Conservation (phyloP, 1,284 basidiomycete species). For the Sparassis latifolia region DNA sequence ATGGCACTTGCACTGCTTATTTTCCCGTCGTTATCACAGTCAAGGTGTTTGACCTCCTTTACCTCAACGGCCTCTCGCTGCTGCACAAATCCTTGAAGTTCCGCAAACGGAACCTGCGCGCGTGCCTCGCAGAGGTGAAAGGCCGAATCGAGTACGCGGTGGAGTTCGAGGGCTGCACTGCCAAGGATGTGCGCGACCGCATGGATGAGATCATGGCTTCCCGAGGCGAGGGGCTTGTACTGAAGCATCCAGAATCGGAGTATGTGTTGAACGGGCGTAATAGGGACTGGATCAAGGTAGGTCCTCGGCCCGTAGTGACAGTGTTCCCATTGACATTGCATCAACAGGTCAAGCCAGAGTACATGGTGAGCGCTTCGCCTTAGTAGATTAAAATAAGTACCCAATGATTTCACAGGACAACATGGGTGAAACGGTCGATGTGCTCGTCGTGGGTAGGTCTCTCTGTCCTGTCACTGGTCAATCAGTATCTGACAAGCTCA, state of each 20-base stretch:
- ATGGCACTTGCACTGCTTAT: not conserved
- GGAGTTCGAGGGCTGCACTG: slow-evolving; percentile 67
- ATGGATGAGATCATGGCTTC: slow-evolving; percentile 79
- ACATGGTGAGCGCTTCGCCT: slow-evolving; percentile 57
- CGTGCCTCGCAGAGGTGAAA: slow-evolving; percentile 55
- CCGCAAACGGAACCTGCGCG: slow-evolving; percentile 64
- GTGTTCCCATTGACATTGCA: not conserved
- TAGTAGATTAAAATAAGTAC: not conserved
- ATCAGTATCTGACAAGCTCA: not conserved
- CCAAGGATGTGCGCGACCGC: slow-evolving; percentile 70
- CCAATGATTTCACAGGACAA: slow-evolving; percentile 53
- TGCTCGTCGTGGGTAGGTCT: slow-evolving; percentile 76
- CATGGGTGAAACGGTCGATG: slow-evolving; percentile 84
- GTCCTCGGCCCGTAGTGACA: slow-evolving; percentile 1
- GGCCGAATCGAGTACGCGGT: slow-evolving; percentile 77
- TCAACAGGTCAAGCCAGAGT: slow-evolving; percentile 81
- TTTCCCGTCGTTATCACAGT: slow-evolving; percentile 40
- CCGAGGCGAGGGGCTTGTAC: slow-evolving; percentile 86
- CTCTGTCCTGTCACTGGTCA: not conserved
- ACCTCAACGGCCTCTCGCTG: slow-evolving; percentile 72
- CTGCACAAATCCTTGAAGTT: slow-evolving; percentile 56
- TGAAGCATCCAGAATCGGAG: slow-evolving; percentile 76
- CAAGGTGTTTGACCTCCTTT: slow-evolving; percentile 91
- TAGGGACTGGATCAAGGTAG: slow-evolving; percentile 85
- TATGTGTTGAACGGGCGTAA: slow-evolving; percentile 84